Percentiles rank a stretch among this genome's conserved stretches.
Evolutionary conservation across 305 asterid genomes (phyloP).

Genomic region (Solanum hybrid): DNA sequence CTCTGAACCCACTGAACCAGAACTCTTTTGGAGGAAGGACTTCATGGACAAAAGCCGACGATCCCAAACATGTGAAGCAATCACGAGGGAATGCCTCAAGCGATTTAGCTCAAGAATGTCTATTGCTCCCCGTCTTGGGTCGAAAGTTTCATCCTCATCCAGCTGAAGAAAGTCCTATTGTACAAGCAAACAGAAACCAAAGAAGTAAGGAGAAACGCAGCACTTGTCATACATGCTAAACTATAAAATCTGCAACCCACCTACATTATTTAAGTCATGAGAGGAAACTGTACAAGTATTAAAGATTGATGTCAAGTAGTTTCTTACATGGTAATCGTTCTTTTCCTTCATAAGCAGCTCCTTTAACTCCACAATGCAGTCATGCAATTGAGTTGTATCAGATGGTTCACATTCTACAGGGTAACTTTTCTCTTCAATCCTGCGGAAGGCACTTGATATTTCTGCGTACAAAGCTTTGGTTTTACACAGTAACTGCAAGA

Average conservation of each 20-base stretch:
- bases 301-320: background rate
- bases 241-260: background rate
- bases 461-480: constrained; percentile 53
- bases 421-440: constrained; percentile 36
- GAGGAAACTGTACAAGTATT: constrained; percentile 7
- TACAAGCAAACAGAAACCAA: constrained; percentile 10
- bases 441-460: constrained; percentile 48
- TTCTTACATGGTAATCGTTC: constrained; percentile 47
- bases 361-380: constrained; percentile 42
- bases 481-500: constrained; percentile 51
- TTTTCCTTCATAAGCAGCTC: constrained; percentile 50
- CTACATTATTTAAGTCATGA: background rate
- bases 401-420: constrained; percentile 38
- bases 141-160: constrained; percentile 19
- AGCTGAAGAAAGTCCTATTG: constrained; percentile 43
- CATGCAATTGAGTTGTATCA: constrained; percentile 40
- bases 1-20: constrained; percentile 28
- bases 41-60: constrained; percentile 44
- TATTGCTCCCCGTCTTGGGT: constrained; percentile 21
- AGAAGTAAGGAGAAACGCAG: background rate
- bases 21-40: constrained; percentile 43
- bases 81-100: constrained; percentile 59
- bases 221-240: background rate
- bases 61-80: constrained; percentile 65
- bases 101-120: constrained; percentile 81